Conservation (phyloP, 1,284 basidiomycete genomes). For the Psilocybe mexicana region DNA sequence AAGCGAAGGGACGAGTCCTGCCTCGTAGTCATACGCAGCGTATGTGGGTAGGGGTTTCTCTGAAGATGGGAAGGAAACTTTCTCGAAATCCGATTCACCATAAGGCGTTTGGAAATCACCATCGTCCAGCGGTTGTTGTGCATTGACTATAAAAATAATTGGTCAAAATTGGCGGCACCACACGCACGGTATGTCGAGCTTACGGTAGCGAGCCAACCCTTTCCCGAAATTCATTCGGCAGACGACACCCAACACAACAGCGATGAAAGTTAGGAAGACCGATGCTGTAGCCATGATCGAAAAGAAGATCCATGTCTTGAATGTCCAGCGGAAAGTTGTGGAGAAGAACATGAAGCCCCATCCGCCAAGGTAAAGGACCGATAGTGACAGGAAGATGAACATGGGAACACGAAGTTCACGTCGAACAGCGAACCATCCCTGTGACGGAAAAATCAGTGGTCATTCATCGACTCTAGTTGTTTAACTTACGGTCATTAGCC, state of each 20-base stretch:
- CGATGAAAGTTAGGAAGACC: slow-evolving; percentile 53
- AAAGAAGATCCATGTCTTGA: slow-evolving; percentile 74
- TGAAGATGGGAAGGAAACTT: slow-evolving; percentile 63
- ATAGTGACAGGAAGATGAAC: slow-evolving; percentile 62
- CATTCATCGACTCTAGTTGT: neutral
- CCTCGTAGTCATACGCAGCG: slow-evolving; percentile 45
- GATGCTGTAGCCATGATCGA: slow-evolving; percentile 61
- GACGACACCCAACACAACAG: slow-evolving; percentile 60
- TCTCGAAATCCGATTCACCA: slow-evolving; percentile 50
- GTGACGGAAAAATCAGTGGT: slow-evolving; percentile 11
- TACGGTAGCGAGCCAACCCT: slow-evolving; percentile 66
- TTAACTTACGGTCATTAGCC: slow-evolving; percentile 57
- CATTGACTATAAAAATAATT: slow-evolving; percentile 46
- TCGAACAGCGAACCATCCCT: slow-evolving; percentile 78
- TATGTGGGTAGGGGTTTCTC: slow-evolving; percentile 56
- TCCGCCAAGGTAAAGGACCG: slow-evolving; percentile 58
- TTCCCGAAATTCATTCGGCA: slow-evolving; percentile 76
- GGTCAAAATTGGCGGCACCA: neutral
- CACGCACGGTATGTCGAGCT: slow-evolving; percentile 19
- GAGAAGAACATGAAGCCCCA: slow-evolving; percentile 75
- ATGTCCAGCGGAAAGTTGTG: slow-evolving; percentile 73
- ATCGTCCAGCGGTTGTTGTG: slow-evolving; percentile 51
- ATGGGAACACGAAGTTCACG: slow-evolving; percentile 60
- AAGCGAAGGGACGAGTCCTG: slow-evolving; percentile 30
- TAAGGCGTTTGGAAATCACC: slow-evolving; percentile 41